phyloP scores from a whole-genome alignment of 164 flowering plant species.

The Warburgia ugandensis region DNA sequence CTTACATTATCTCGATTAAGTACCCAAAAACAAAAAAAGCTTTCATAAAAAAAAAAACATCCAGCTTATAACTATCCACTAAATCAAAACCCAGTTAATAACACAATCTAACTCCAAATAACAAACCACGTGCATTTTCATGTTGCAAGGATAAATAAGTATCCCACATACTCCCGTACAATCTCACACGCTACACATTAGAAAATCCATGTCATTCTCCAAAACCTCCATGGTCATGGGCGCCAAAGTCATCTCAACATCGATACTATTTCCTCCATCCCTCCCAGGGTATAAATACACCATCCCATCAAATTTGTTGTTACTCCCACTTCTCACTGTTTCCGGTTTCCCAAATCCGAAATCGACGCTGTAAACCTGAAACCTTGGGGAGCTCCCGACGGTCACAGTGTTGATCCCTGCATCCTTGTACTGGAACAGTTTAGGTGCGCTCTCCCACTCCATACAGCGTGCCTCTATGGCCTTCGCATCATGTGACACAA shows the following conservation, averaged over 20 bases:
- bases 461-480: constrained; percentile 50
- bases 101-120: too few species aligned
- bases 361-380: constrained; percentile 79
- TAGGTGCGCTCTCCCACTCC: constrained; percentile 72
- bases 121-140: too few species aligned
- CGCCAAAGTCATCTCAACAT: constrained; percentile 76
- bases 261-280: constrained; percentile 66
- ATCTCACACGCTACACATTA: too few species aligned
- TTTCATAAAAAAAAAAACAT: too few species aligned
- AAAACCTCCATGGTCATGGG: constrained; percentile 57
- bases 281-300: constrained; percentile 74
- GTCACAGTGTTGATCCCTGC: constrained; percentile 89
- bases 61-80: too few species aligned
- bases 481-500: constrained; percentile 49
- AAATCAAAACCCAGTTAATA: too few species aligned
- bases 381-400: constrained; percentile 92
- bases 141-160: too few species aligned
- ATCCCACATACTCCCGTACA: too few species aligned
- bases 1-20: too few species aligned
- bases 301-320: constrained; percentile 95
- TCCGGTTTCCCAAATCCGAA: constrained; percentile 85
- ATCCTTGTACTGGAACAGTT: constrained; percentile 68
- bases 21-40: too few species aligned
- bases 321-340: constrained; percentile 69
- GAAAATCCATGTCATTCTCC: constrained; percentile 66